Evolutionary conservation across 176 grass and related monocot genomes (phyloP), one percentile per base, ranked within the genome.

Genomic region (Eremochloa ophiuroides): DNA sequence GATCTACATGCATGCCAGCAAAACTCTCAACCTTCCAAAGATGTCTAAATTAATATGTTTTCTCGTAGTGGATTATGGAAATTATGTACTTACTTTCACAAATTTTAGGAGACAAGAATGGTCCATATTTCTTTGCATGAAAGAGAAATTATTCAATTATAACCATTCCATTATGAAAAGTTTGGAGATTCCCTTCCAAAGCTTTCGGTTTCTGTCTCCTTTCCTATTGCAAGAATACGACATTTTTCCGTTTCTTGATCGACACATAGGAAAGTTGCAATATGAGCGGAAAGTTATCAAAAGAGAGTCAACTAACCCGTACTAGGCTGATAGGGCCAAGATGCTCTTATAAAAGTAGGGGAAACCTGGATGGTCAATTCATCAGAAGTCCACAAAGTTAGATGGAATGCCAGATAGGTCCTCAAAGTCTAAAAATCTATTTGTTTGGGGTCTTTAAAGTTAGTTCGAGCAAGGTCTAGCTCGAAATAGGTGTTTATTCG

Each of bases 331-430:
- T 65, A 85, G 62, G 66, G 37, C 43, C 71, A 82, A 82, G 87
- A 89, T 85, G 83, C 83, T 71, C 66, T 46, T 89, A 25, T 20
- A 55, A 85, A 89, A 85, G 34, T 72, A 35, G 42, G 33, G 10
- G 64, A 64, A 62, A 22, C n/a, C n/a, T n/a, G n/a, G n/a, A n/a
- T n/a, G n/a, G n/a, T n/a, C n/a, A n/a, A n/a, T n/a, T n/a, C n/a
- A n/a, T n/a, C n/a, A n/a, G n/a, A n/a, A n/a, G n/a, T n/a, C n/a
- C n/a, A n/a, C n/a, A n/a, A n/a, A n/a, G n/a, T n/a, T n/a, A n/a
- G n/a, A n/a, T n/a, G n/a, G n/a, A n/a, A n/a, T n/a, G n/a, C n/a
- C n/a, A n/a, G n/a, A n/a, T n/a, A n/a, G n/a, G n/a, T n/a, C n/a
- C n/a, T n/a, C n/a, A n/a, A n/a, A n/a, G n/a, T n/a, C n/a, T n/a